Percentiles rank a stretch among this genome's conserved stretches.
These are phyloP conservation scores for Chlorella sp. DNA, from an alignment of 139 green algal genomes.

Conservation along the genomic window DNA sequence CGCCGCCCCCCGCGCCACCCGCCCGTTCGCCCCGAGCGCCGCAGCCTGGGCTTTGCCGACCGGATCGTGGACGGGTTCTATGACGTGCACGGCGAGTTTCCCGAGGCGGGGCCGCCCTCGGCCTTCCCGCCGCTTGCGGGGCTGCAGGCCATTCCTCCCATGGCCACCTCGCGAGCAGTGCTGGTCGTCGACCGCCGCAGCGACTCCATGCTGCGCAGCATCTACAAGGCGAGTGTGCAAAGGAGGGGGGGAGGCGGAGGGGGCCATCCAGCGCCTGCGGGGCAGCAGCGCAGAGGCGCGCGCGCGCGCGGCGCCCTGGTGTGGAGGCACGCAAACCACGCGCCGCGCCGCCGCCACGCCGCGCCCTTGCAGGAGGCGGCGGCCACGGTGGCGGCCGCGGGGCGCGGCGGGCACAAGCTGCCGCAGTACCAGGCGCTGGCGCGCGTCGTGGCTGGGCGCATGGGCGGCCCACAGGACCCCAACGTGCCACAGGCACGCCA, in stretches of 20 bases:
- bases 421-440: conserved; percentile 49
- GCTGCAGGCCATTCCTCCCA: conserved; percentile 29
- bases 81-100: conserved; percentile 53
- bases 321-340: no score
- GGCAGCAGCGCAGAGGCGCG: no score
- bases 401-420: not conserved
- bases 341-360: no score
- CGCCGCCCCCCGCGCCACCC: no score
- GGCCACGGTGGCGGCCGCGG: not conserved
- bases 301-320: no score
- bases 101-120: conserved; percentile 26
- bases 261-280: no score
- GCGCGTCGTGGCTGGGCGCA: conserved; percentile 38
- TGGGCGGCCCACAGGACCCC: conserved; percentile 56
- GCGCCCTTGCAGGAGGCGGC: conserved; percentile 28
- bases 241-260: no score
- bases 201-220: no score
- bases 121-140: conserved; percentile 48
- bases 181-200: no score
- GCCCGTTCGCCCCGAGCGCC: no score
- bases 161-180: conserved; percentile 19
- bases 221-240: no score
- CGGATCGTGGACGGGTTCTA: conserved; percentile 55
- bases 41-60: conserved; percentile 53
- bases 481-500: no score